Conservation (phyloP, 208 protist genomes). For the Leishmania turanica region DNA sequence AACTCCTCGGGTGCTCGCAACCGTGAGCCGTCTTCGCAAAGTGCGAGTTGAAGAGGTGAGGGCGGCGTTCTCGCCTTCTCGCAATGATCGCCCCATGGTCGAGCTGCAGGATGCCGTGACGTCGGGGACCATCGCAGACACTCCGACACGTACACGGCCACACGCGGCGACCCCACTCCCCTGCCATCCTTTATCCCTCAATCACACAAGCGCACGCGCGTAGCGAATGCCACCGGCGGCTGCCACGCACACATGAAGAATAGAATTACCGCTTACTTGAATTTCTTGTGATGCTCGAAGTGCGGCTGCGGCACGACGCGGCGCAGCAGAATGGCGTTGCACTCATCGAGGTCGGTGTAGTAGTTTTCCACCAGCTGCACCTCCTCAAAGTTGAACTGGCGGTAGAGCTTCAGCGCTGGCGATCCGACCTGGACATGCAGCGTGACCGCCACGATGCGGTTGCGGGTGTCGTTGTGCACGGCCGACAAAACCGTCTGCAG, state of each 20-base stretch:
- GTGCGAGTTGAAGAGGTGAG: background rate
- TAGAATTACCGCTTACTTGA: conserved; percentile 12
- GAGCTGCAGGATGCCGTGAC: background rate
- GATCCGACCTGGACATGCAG: conserved; percentile 90
- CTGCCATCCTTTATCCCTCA: too few relatives aligned
- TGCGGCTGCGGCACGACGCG: conserved; percentile 61
- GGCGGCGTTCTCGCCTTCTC: background rate
- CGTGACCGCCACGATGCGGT: conserved; percentile 54
- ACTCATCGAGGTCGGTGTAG: conserved; percentile 87
- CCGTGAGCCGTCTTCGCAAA: background rate
- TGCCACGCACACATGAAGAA: background rate
- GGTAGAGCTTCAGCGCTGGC: conserved; percentile 85
- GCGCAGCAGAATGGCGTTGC: conserved; percentile 70
- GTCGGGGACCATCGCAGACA: background rate
- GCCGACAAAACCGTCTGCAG: conserved; percentile 60
- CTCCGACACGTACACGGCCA: background rate
- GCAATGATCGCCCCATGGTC: background rate
- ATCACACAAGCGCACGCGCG: background rate
- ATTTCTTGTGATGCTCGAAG: conserved; percentile 47
- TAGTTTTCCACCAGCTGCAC: conserved; percentile 56
- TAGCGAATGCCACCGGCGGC: background rate
- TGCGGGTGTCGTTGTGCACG: conserved; percentile 56
- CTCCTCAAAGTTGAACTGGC: conserved; percentile 72
- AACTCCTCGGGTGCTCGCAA: background rate
- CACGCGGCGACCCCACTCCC: background rate